These are phyloP conservation scores for Lyophyllum decastes DNA, from an alignment of 768 basidiomycete species.

Conservation along the genomic window DNA sequence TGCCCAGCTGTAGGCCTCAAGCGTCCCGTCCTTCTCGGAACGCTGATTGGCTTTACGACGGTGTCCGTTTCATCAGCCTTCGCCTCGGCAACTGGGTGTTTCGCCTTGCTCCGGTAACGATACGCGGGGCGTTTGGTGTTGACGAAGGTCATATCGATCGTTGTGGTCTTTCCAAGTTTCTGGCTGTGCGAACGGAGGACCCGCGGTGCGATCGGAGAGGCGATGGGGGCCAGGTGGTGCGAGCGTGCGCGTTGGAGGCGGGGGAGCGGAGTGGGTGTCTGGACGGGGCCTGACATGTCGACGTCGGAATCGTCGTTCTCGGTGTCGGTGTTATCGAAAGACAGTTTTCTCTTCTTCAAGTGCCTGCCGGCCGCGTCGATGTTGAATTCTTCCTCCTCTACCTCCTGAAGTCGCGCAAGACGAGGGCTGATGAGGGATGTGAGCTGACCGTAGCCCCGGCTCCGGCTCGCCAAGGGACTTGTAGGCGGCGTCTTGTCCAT, in stretches of 20 bases:
- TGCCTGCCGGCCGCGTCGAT: conserved; percentile 14
- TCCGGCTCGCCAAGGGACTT: conserved; percentile 36
- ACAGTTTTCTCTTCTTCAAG: conserved; percentile 27
- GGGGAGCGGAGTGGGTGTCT: conserved; percentile 20
- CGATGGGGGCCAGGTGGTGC: background rate
- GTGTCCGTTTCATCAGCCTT: background rate
- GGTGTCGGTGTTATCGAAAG: conserved; percentile 11
- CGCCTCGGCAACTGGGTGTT: background rate
- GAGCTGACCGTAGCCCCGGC: conserved; percentile 17
- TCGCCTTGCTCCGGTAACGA: conserved; percentile 10
- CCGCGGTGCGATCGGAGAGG: conserved; percentile 13
- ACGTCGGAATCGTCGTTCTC: conserved; percentile 17
- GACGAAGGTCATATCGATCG: conserved; percentile 16
- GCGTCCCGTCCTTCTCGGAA: conserved; percentile 14
- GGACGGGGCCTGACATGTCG: conserved; percentile 4
- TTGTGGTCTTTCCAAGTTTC: background rate
- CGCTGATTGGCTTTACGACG: conserved; percentile 4
- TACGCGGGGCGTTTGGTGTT: background rate
- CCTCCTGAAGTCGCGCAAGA: conserved; percentile 31
- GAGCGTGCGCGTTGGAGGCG: conserved; percentile 13
- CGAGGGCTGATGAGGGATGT: conserved; percentile 23
- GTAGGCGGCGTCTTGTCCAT: conserved; percentile 31
- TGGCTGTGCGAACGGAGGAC: conserved; percentile 21
- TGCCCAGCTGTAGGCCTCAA: conserved; percentile 11
- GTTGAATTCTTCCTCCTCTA: conserved; percentile 22